Conservation (phyloP, 495 filamentous ascomycete genomes). For the Trichoderma asperelloides region DNA sequence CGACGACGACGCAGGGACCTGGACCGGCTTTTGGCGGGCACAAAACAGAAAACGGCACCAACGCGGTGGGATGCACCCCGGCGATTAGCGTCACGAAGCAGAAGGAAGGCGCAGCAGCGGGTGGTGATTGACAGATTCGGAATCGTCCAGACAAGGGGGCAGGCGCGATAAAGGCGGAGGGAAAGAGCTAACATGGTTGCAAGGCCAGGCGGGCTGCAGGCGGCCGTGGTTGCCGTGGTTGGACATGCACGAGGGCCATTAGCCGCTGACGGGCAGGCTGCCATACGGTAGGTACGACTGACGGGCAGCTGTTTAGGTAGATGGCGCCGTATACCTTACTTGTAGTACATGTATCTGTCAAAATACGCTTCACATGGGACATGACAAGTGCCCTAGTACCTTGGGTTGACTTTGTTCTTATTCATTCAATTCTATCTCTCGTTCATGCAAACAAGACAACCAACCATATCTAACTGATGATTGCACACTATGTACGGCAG, state of each 20-base stretch:
- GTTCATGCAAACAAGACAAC: too few species aligned
- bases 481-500: too few species aligned
- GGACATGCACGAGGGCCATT: background rate
- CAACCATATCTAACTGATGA: too few species aligned
- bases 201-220: background rate
- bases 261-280: background rate
- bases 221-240: background rate
- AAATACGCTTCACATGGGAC: too few species aligned
- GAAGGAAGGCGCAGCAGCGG: background rate
- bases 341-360: too few species aligned
- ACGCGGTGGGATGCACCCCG: slow-evolving; percentile 5
- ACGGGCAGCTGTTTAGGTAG: too few species aligned
- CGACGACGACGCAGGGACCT: slow-evolving; percentile 1
- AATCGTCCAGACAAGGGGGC: background rate
- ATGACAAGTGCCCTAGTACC: too few species aligned
- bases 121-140: background rate
- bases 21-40: background rate
- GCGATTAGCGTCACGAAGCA: background rate
- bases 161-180: background rate
- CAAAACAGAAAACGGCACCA: background rate
- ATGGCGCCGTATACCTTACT: too few species aligned
- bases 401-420: too few species aligned
- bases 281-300: background rate
- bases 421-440: too few species aligned
- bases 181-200: background rate